Conservation (phyloP, 2,329 filamentous ascomycete species). For the Fusarium sp. region DNA sequence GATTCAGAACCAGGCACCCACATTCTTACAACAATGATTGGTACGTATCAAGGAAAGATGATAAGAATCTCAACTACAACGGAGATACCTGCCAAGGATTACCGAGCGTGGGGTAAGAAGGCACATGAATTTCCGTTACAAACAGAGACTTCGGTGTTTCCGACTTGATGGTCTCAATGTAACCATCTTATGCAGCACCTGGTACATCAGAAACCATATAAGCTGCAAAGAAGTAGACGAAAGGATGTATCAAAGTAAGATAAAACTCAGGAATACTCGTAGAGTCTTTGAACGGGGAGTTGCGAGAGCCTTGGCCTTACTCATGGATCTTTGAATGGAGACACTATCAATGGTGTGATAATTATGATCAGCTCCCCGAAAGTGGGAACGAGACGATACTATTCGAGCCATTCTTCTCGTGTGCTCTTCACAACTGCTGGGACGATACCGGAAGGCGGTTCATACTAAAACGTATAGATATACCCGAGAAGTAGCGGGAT, state of each 20-base stretch:
- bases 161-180: conserved; percentile 20
- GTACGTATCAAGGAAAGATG: background rate
- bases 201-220: background rate
- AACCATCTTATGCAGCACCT: background rate
- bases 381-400: no score
- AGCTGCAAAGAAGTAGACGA: no score
- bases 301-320: background rate
- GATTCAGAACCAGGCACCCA: conserved; percentile 22
- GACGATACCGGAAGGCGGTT: no score
- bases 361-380: conserved; percentile 37
- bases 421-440: no score
- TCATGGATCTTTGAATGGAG: conserved; percentile 7
- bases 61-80: background rate
- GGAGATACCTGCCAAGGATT: conserved; percentile 10
- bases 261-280: background rate
- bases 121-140: background rate
- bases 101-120: background rate
- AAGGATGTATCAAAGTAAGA: no score
- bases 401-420: no score
- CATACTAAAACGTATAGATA: no score
- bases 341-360: conserved; percentile 14
- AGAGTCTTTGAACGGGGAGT: background rate
- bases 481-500: no score
- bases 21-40: conserved; percentile 18
- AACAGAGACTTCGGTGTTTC: conserved; percentile 22